phyloP scores from a whole-genome alignment of 1,284 basidiomycete genomes.

The Agroathelia rolfsii region DNA sequence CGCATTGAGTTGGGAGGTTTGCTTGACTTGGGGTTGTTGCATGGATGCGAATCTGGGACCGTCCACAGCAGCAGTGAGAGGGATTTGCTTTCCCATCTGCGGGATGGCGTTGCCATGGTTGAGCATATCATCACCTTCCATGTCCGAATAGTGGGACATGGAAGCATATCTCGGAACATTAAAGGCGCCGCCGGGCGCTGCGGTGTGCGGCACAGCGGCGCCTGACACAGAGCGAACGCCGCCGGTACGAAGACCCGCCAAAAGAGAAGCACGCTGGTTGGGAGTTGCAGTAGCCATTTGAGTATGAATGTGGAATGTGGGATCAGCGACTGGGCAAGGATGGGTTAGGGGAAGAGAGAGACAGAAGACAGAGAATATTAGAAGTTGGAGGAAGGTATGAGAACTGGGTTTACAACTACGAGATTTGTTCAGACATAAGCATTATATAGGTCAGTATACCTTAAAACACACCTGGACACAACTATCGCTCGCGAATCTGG shows the following conservation, averaged over 20 bases:
- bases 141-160: slow-evolving; percentile 33
- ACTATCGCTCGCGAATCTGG: too few relatives aligned
- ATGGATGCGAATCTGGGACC: slow-evolving; percentile 52
- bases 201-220: slow-evolving; percentile 49
- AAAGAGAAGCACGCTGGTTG: slow-evolving; percentile 69
- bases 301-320: too few relatives aligned
- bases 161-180: slow-evolving; percentile 42
- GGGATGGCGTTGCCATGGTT: slow-evolving; percentile 31
- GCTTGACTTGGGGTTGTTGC: slow-evolving; percentile 45
- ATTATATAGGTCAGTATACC: too few relatives aligned
- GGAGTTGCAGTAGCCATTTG: slow-evolving; percentile 48
- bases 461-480: too few relatives aligned
- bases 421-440: too few relatives aligned
- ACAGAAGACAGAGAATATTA: slow-evolving; percentile 11
- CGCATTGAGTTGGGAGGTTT: slow-evolving; percentile 45
- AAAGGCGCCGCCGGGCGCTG: slow-evolving; percentile 53
- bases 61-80: slow-evolving; percentile 65
- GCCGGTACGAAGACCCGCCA: slow-evolving; percentile 76
- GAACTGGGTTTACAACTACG: slow-evolving; percentile 11
- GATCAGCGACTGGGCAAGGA: slow-evolving; percentile 24
- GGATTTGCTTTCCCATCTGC: slow-evolving; percentile 31
- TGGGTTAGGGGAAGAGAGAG: slow-evolving; percentile 21
- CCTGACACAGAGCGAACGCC: slow-evolving; percentile 65
- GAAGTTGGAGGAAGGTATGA: slow-evolving; percentile 12
- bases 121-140: slow-evolving; percentile 47